Base-by-base conservation (phyloP, 345 rosid species). In the Lenwebbia sp. region DNA sequence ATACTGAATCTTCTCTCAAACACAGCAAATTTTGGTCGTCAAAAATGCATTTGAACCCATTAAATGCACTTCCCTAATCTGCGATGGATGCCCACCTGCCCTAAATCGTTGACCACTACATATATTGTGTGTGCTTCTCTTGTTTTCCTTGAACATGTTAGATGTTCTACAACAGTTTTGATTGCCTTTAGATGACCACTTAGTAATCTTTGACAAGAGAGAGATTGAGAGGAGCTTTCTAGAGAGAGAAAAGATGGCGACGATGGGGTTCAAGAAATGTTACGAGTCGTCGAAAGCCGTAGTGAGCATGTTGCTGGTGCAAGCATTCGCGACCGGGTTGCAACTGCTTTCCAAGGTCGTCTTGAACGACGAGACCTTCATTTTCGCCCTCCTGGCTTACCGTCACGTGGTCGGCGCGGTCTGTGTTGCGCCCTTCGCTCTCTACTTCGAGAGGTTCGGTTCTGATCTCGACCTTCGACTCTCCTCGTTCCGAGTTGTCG, bases 401-500 rank as follows among this genome's bases (percentile, higher is more conserved):
- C 90, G 93, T 13, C 92, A 92, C 86, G 55, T 89, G 21, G 90
- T 92, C 25, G 94, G 93, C 13, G 89, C 92, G 15, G 60, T 89
- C 53, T 88, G 90, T 47, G 87, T 92, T 21, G 92, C 90, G 44
- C 94, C 94, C 26, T 90, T 91, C n/a, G 93, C 92, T 75, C 83
- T 91, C 56, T 88, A 82, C 84, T 83, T 88, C 7, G 93, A 92
- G 88, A 89, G 94, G 92, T 92, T 19, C 30, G 22, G 6, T 37
- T 25, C 49, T 58, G 22, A 47, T 52, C 26, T 52, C 33, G 23
- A 54, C 65, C 23, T 6, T 11, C 70, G 37, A 40, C 50, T 25
- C 19, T 81, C 41, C 13, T 47, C 10, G 11, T 56, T 82, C 28
- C 3, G 15, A 17, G 15, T 84, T 52, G 30, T 83, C 14, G 54